phyloP scores from a whole-genome alignment of 2,329 filamentous ascomycete genomes.

The Alternaria sp. region DNA sequence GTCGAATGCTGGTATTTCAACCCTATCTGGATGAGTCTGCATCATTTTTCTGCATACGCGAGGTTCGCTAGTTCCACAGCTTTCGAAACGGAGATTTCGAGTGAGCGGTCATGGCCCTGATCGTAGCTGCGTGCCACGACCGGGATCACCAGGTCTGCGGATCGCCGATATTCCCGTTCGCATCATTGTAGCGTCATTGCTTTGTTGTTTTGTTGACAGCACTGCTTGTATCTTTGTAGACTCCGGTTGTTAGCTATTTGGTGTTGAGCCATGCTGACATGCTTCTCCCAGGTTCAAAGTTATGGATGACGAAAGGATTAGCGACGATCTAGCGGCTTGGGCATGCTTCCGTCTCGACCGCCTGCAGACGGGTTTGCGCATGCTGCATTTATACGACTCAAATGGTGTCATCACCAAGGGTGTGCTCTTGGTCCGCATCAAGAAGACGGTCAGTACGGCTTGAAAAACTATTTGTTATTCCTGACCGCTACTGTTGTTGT shows the following conservation, averaged over 20 bases:
- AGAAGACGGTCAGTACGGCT: conserved; percentile 60
- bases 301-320: conserved; percentile 82
- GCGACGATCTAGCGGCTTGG: conserved; percentile 84
- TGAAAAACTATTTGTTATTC: conserved; percentile 18
- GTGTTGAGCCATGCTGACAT: conserved; percentile 11
- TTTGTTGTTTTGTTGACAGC: conserved; percentile 24
- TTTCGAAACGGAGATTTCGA: neutral
- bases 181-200: neutral
- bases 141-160: conserved; percentile 18
- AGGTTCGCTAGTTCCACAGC: neutral
- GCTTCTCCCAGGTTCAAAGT: conserved; percentile 73
- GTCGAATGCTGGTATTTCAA: neutral
- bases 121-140: too few relatives aligned
- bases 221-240: neutral
- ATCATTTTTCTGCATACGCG: conserved; percentile 4
- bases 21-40: neutral
- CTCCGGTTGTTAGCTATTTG: neutral
- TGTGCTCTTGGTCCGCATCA: conserved; percentile 76
- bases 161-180: conserved; percentile 21
- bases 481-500: neutral
- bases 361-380: conserved; percentile 76
- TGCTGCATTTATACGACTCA: conserved; percentile 78
- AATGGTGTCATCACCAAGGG: conserved; percentile 73
- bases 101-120: too few relatives aligned
- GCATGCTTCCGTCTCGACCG: conserved; percentile 86